Base-by-base conservation (phyloP, 192 early-diverging fungal species). In the Chytriomyces sp. region DNA sequence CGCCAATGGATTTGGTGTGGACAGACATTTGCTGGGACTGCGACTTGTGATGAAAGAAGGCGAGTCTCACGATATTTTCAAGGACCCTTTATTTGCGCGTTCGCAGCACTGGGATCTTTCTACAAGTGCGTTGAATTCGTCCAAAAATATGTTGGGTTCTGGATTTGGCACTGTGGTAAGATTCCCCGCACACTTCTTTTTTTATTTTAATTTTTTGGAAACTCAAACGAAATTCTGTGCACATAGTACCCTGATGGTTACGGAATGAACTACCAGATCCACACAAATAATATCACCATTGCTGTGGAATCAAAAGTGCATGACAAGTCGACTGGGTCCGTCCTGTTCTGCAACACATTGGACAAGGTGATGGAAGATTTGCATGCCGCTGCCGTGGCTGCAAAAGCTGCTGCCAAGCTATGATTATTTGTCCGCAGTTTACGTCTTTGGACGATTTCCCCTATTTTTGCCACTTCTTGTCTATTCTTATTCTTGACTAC, bases 231-330 rank as follows among this genome's bases (percentile, higher is more conserved):
- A 61, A 70, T 44, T 44, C 43, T 45, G 10, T 24, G 53, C 11
- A 8, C 20, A 45, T 71, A 78, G 80, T 76, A 78, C 46, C 86
- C 89, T 3, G 91, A 95, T 67, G 93, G 94, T 0, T 97, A 95
- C 75, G 94, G 93, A 26, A 92, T 95, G 79, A 96, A 95, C 80
- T 97, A 97, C 77, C 89, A 93, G 69, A 80, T 93, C 2, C 87
- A 84, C n/a, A 74, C 82, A 24, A 80, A 84, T 57, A 64, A 85
- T 23, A 85, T 95, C 67, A 94, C 93, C 70, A 93, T 93, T 83
- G 93, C 92, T 26, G 88, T 93, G 47, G 95, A 96, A 70, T 89
- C 85, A 81, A 96, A 96, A 78, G 10, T 49, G 2, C 61, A 67
- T 9, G 69, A 61, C 46, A 69, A 66, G 72, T 44, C 50, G 6